Evolutionary conservation across 805 yeast genomes (phyloP).

Genomic region (Wickerhamiella azymoides): DNA sequence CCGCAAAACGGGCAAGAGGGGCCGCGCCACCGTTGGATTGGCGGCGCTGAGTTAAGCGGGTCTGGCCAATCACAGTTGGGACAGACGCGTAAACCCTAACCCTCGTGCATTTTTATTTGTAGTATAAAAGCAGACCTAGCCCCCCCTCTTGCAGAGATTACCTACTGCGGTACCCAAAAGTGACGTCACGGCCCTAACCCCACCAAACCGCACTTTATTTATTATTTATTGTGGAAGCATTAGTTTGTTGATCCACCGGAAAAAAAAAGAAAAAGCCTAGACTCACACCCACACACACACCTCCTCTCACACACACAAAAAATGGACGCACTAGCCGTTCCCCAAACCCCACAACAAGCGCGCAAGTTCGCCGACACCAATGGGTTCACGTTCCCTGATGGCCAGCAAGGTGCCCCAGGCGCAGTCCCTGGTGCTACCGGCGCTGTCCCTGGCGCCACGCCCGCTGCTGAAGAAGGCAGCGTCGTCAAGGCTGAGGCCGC

Average conservation of each 20-base stretch:
- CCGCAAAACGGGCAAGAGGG: no score
- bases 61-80: conserved; percentile 5
- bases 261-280: neutral
- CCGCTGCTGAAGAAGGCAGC: conserved; percentile 9
- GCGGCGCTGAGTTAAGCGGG: no score
- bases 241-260: conserved; percentile 6
- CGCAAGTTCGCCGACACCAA: conserved; percentile 39
- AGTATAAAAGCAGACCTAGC: conserved; percentile 4
- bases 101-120: conserved; percentile 4
- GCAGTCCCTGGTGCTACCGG: neutral
- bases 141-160: neutral
- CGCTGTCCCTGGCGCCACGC: neutral
- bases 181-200: conserved; percentile 6
- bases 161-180: conserved; percentile 4
- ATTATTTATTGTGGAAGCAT: conserved; percentile 9
- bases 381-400: conserved; percentile 5
- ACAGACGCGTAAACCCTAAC: conserved; percentile 4
- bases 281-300: neutral
- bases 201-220: neutral
- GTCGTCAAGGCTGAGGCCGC: conserved; percentile 15
- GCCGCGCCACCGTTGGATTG: no score
- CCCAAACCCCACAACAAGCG: conserved; percentile 31
- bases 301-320: neutral
- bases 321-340: neutral
- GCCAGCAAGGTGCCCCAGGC: neutral